Evolutionary conservation across 257 asterid species (phyloP), one percentile per base, ranked within the genome.

Genomic region (Capsicum baccatum): DNA sequence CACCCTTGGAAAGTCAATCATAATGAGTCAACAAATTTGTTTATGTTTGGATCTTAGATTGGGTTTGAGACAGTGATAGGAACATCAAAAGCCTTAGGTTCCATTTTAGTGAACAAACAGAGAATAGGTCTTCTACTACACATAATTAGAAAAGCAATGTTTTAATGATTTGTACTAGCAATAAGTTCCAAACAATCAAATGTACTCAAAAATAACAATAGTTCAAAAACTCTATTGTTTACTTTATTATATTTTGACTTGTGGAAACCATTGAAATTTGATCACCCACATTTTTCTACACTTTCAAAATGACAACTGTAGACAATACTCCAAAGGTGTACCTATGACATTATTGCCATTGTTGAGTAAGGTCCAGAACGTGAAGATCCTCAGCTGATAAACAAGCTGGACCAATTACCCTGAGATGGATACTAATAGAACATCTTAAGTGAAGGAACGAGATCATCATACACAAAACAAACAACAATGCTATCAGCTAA

Each of bases 311-410:
- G 26, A 26, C 26, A 26, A 26, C 26, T 26, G 26, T 26, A 26
- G 63, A 50, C 63, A 76, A 52, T 54, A 82, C 26, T 50, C n/a
- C 73, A 70, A 58, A 69, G 55, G 82, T 82, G 83, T 90, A 95
- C 99, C 99, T 95, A 85, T 96, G 98, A 98, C 99, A 96, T 84
- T 97, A 92, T 54, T 95, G 95, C 26, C 95, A 84, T 81, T 89
- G 94, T 55, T 26, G 26, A 26, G 26, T 91, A 66, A 93, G 95
- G 89, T 93, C 97, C 86, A 92, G 91, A 86, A 93, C 97, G 73
- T 93, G 97, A 87, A 93, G 97, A 89, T 93, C 97, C 88, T 93
- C 95, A n/a, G 95, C 91, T 1, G 97, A 93, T 84, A 93, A 89
- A 83, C 97, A 95, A 64, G 97, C 93, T 50, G 95, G 95, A 56